phyloP scores from a whole-genome alignment of 805 yeast species.

The Candida berthetii region DNA sequence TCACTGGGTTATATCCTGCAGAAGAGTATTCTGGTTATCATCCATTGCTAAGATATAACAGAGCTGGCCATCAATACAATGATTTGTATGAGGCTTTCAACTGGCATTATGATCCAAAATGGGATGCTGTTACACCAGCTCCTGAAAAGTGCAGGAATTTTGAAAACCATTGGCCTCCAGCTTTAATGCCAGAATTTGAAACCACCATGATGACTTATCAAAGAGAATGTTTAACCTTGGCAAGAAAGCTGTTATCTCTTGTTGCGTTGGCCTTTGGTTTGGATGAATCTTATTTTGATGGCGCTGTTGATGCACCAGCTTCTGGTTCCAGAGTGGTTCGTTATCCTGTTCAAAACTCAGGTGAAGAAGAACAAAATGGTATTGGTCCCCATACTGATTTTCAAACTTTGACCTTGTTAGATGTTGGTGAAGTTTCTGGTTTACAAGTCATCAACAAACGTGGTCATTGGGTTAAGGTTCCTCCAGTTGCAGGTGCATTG shows the following conservation, averaged over 20 bases:
- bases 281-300: slow-evolving; percentile 20
- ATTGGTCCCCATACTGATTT: slow-evolving; percentile 35
- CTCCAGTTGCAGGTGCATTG: slow-evolving; percentile 25
- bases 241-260: slow-evolving; percentile 18
- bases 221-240: slow-evolving; percentile 15
- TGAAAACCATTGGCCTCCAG: slow-evolving; percentile 22
- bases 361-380: slow-evolving; percentile 23
- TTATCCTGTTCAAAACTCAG: slow-evolving; percentile 24
- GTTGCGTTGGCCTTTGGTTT: slow-evolving; percentile 24
- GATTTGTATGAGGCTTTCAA: slow-evolving; percentile 31
- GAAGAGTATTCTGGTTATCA: slow-evolving; percentile 18
- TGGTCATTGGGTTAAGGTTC: slow-evolving; percentile 26
- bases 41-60: slow-evolving; percentile 15
- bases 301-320: slow-evolving; percentile 17
- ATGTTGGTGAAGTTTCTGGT: slow-evolving; percentile 30
- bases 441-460: slow-evolving; percentile 28
- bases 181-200: slow-evolving; percentile 16
- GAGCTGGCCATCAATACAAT: slow-evolving; percentile 10
- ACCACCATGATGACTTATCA: slow-evolving; percentile 16
- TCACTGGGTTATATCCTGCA: slow-evolving; percentile 17
- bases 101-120: slow-evolving; percentile 20
- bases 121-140: slow-evolving; percentile 11
- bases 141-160: slow-evolving; percentile 13
- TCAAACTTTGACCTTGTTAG: slow-evolving; percentile 27
- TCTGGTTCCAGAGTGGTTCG: slow-evolving; percentile 27